These are phyloP conservation scores for Volvariella volvacea DNA, from an alignment of 1,284 basidiomycete species.

Conservation along the genomic window DNA sequence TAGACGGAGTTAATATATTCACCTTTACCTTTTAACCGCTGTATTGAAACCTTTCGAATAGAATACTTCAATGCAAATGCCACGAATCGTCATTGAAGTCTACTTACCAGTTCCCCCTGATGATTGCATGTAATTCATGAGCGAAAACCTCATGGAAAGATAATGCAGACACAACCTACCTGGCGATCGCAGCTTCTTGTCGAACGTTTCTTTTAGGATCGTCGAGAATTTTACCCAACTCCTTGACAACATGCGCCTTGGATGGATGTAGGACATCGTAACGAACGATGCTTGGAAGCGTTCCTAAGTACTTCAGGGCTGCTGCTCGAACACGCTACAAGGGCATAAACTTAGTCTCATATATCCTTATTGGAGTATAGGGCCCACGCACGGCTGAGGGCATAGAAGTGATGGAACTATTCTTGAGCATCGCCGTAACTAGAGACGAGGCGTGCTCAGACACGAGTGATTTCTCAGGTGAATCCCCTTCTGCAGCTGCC, in stretches of 20 bases:
- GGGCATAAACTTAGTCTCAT: not conserved
- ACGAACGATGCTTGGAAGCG: slow-evolving; percentile 68
- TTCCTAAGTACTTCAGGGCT: slow-evolving; percentile 69
- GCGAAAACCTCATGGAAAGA: not conserved
- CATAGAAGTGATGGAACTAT: slow-evolving; percentile 41
- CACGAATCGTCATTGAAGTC: not conserved
- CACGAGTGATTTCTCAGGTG: slow-evolving; percentile 41
- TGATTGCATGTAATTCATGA: slow-evolving; percentile 1
- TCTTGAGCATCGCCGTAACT: slow-evolving; percentile 66
- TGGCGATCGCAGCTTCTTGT: slow-evolving; percentile 81
- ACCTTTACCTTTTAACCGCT: slow-evolving; percentile 30
- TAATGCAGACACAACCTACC: slow-evolving; percentile 26
- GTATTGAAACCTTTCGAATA: slow-evolving; percentile 56
- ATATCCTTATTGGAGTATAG: not conserved
- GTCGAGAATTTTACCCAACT: slow-evolving; percentile 72
- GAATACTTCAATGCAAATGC: too few relatives aligned
- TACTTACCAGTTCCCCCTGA: slow-evolving; percentile 47
- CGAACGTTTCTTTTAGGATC: slow-evolving; percentile 80
- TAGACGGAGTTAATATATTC: slow-evolving; percentile 5
- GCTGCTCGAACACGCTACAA: slow-evolving; percentile 65
- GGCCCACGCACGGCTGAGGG: slow-evolving; percentile 44
- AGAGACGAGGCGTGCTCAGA: slow-evolving; percentile 68
- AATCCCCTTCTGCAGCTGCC: slow-evolving; percentile 59
- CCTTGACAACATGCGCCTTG: slow-evolving; percentile 67
- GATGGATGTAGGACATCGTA: slow-evolving; percentile 76